phyloP scores from a whole-genome alignment of 768 basidiomycete species.

The Nevesoporus exiguus region DNA sequence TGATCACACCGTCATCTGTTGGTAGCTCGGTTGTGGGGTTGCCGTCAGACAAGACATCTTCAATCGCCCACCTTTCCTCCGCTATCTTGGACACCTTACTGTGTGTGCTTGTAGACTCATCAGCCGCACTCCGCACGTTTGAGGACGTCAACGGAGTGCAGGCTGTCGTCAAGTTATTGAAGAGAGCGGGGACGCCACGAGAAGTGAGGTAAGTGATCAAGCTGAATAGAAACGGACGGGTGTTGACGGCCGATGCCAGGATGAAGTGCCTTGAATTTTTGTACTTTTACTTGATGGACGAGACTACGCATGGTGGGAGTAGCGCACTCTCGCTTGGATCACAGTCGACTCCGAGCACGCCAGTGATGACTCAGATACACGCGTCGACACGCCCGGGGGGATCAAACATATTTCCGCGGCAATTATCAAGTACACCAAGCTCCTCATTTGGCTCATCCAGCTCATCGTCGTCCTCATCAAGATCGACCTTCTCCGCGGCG shows the following conservation, averaged over 20 bases:
- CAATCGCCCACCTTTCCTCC: constrained; percentile 55
- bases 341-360: constrained; percentile 37
- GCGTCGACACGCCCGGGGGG: constrained; percentile 16
- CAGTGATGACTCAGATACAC: constrained; percentile 25
- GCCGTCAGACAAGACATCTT: constrained; percentile 23
- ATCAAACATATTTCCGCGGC: constrained; percentile 25
- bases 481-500: constrained; percentile 40
- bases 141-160: constrained; percentile 78
- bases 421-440: constrained; percentile 16
- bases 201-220: constrained; percentile 78
- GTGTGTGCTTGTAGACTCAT: constrained; percentile 86
- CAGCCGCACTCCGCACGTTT: constrained; percentile 69
- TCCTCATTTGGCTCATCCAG: constrained; percentile 23
- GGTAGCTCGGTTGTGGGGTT: neutral
- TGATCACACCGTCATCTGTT: constrained; percentile 18
- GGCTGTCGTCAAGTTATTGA: constrained; percentile 81
- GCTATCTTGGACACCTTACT: constrained; percentile 79
- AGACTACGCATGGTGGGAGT: constrained; percentile 40
- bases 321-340: constrained; percentile 1
- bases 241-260: constrained; percentile 39
- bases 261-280: constrained; percentile 97
- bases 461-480: constrained; percentile 30
- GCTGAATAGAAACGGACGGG: constrained; percentile 32
- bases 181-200: constrained; percentile 79
- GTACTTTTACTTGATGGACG: constrained; percentile 92